Evolutionary conservation across 2,329 filamentous ascomycete species (phyloP), one percentile per base, ranked within the genome.

Genomic region (Alternaria rosae): DNA sequence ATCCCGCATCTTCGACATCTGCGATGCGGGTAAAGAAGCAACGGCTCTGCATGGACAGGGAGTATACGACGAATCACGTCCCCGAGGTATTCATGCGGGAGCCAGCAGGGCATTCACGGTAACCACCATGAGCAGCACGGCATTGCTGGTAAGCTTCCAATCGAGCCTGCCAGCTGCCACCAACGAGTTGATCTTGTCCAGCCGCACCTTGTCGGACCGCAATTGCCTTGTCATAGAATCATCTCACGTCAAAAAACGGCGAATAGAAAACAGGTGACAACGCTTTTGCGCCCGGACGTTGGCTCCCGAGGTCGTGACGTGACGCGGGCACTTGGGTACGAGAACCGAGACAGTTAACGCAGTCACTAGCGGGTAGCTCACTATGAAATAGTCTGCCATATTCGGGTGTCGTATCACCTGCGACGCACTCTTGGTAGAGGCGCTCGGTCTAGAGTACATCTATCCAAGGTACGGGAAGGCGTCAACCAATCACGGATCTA

Each of bases 401-500:
- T 9, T 41, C 15, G 10, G 15, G 6, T 41, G 10, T 5, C 7
- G 13, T 15, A 11, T 17, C 43, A 45, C 23, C 11, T 3, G 13
- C 23, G 30, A 6, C 7, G 5, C 23, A 9, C 10, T n/a, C 0
- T 6, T 8, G 30, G 11, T n/a, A 50, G 47, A 21, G 12, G 47
- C 17, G 47, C 4, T 3, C 6, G 7, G n/a, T 48, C 45, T 48
- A 48, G 26, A 48, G 45, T 21, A 28, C 28, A 10, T 47, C 5
- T 9, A 5, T 15, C 10, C 17, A 13, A 48, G 44, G 1, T 9
- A 32, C 26, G 25, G 45, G 15, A 30, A 4, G 10, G 6, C 11
- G n/a, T 48, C 28, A 23, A 47, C 67, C 65, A 68, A 70, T 68
- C 32, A 63, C 23, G 45, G 25, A 35, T 32, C 1, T 25, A 42